Conservation (phyloP, 345 rosid species). For the Psidium friedrichsthalianum region DNA sequence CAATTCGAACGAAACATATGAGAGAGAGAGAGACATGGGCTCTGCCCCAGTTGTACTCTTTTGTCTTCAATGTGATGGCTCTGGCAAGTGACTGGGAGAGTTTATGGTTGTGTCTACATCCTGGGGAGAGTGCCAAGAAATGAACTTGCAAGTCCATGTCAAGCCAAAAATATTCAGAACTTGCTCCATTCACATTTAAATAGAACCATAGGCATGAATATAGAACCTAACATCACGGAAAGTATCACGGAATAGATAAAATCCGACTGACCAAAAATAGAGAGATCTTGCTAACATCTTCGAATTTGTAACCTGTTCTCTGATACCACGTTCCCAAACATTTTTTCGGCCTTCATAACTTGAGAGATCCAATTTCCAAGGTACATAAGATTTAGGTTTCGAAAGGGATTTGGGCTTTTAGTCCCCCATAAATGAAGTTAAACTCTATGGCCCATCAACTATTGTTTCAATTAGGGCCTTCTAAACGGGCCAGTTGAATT, state of each 20-base stretch:
- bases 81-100: neutral
- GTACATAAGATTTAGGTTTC: neutral
- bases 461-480: neutral
- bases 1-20: neutral
- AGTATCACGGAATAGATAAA: neutral
- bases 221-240: neutral
- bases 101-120: neutral
- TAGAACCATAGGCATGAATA: neutral
- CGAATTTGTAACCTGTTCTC: neutral
- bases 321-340: neutral
- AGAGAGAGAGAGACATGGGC: neutral
- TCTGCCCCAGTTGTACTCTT: neutral
- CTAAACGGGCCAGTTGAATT: neutral
- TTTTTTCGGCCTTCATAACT: neutral
- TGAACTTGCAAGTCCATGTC: neutral
- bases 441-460: neutral
- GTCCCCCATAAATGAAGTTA: neutral
- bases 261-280: too few relatives aligned
- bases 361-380: neutral
- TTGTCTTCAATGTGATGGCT: neutral
- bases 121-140: neutral
- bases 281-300: too few relatives aligned
- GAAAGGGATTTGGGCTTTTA: neutral
- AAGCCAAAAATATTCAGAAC: neutral
- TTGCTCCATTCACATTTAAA: neutral